These are phyloP conservation scores for Prototheca stagnorum DNA, from an alignment of 163 green algal genomes.

Conservation along the genomic window DNA sequence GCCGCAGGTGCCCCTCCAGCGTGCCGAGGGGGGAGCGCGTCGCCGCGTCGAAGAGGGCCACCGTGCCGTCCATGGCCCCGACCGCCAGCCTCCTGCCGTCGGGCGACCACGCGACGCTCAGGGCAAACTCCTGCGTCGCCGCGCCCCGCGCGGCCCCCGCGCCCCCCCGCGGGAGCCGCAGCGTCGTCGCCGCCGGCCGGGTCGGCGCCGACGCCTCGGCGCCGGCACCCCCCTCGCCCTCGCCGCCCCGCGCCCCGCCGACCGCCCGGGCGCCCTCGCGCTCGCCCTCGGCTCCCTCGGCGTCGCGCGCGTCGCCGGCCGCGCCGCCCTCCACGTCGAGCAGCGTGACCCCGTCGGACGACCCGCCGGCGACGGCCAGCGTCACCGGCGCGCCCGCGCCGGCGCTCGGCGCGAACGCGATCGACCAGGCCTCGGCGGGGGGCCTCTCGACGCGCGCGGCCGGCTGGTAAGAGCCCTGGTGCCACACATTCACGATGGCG, in stretches of 20 bases:
- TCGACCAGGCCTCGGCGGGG: slow-evolving; percentile 74
- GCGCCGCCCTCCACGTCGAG: slow-evolving; percentile 19
- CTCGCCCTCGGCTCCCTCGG: neutral
- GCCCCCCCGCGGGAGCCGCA: neutral
- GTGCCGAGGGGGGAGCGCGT: slow-evolving; percentile 38
- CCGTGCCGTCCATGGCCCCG: slow-evolving; percentile 58
- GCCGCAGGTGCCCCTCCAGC: slow-evolving; percentile 69
- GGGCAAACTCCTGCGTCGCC: slow-evolving; percentile 33
- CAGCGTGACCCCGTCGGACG: slow-evolving; percentile 36
- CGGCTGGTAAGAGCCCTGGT: slow-evolving; percentile 24
- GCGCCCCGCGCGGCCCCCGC: neutral
- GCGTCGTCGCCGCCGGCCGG: slow-evolving; percentile 3
- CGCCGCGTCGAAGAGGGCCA: slow-evolving; percentile 64
- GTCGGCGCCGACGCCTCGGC: slow-evolving; percentile 2
- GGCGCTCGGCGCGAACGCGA: slow-evolving; percentile 47
- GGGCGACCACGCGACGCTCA: slow-evolving; percentile 59
- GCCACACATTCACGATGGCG: slow-evolving; percentile 68
- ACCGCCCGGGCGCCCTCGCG: neutral
- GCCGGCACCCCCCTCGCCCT: too few species aligned
- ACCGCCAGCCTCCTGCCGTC: slow-evolving; percentile 55
- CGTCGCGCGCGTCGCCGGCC: neutral
- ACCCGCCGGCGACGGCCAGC: slow-evolving; percentile 69
- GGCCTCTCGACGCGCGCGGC: slow-evolving; percentile 12
- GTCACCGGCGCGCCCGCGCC: slow-evolving; percentile 22
- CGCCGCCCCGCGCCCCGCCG: too few species aligned